Conservation (phyloP, 306 rosid species). For the Vachellia collinsii region DNA sequence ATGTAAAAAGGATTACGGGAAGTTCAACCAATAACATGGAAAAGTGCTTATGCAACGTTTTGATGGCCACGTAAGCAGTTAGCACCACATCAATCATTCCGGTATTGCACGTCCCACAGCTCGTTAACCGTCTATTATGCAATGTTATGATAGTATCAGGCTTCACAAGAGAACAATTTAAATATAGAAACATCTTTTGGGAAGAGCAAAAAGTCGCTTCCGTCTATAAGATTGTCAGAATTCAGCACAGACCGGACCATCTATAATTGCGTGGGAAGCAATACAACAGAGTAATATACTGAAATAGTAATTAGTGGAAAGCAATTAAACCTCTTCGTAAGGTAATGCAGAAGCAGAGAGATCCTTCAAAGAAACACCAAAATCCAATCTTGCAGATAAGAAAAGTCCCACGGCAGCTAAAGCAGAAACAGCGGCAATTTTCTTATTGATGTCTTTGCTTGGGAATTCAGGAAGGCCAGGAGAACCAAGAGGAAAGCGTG, state of each 20-base stretch:
- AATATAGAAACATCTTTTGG: neutral
- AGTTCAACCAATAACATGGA: neutral
- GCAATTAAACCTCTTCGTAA: slow-evolving; percentile 68
- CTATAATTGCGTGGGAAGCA: neutral
- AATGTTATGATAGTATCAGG: neutral
- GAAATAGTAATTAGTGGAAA: neutral
- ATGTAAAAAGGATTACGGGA: no score
- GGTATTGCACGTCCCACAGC: neutral
- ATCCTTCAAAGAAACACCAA: slow-evolving; percentile 95
- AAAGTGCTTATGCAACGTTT: neutral
- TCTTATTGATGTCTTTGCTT: slow-evolving; percentile 60
- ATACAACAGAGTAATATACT: neutral
- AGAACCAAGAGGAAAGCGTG: slow-evolving; percentile 42
- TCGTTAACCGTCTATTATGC: neutral
- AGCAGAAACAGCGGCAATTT: slow-evolving; percentile 64
- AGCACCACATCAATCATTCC: neutral
- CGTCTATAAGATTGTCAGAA: neutral
- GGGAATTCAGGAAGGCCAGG: slow-evolving; percentile 63
- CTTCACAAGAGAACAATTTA: neutral
- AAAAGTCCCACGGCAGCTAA: slow-evolving; percentile 82
- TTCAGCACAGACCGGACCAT: neutral
- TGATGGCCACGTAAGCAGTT: neutral
- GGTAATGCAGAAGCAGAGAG: slow-evolving; percentile 83
- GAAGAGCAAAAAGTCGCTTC: neutral
- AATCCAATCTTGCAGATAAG: slow-evolving; percentile 68